Evolutionary conservation across 305 asterid species (phyloP).

Genomic region (Petunia hybrid): DNA sequence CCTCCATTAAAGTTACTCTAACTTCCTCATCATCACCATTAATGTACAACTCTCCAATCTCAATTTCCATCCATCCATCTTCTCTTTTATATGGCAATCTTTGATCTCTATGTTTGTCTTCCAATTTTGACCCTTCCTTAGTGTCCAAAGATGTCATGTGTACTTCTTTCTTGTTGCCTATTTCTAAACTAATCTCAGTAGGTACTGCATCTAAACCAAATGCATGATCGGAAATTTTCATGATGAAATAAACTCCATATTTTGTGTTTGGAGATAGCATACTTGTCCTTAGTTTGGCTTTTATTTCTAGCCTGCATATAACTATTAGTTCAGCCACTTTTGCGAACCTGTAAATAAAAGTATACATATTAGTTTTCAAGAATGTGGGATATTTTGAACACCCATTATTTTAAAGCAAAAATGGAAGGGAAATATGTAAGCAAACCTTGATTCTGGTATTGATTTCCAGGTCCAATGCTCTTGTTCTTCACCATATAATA

Average conservation of each 20-base stretch:
- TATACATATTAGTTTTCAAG: background rate
- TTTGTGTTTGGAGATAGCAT: slow-evolving; percentile 49
- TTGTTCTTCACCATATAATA: slow-evolving; percentile 35
- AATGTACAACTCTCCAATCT: slow-evolving; percentile 52
- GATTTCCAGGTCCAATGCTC: slow-evolving; percentile 59
- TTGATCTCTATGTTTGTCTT: slow-evolving; percentile 39
- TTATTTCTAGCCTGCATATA: slow-evolving; percentile 41
- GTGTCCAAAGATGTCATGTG: background rate
- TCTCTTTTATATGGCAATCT: slow-evolving; percentile 38
- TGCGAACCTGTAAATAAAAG: slow-evolving; percentile 41
- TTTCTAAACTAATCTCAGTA: slow-evolving; percentile 39
- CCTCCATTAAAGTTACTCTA: slow-evolving; percentile 49
- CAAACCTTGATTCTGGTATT: slow-evolving; percentile 51
- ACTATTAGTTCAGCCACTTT: slow-evolving; percentile 55
- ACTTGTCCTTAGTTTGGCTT: slow-evolving; percentile 44
- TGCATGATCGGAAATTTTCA: slow-evolving; percentile 41
- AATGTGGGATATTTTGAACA: background rate
- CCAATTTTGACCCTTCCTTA: slow-evolving; percentile 33
- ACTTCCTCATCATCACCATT: slow-evolving; percentile 36
- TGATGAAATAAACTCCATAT: slow-evolving; percentile 53
- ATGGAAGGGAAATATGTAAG: background rate
- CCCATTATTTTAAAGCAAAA: background rate
- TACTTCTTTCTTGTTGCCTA: slow-evolving; percentile 17
- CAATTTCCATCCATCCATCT: slow-evolving; percentile 65
- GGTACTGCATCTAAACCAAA: slow-evolving; percentile 62